Conservation (phyloP, 495 filamentous ascomycete genomes). For the Hypoxylon crocopeplum region DNA sequence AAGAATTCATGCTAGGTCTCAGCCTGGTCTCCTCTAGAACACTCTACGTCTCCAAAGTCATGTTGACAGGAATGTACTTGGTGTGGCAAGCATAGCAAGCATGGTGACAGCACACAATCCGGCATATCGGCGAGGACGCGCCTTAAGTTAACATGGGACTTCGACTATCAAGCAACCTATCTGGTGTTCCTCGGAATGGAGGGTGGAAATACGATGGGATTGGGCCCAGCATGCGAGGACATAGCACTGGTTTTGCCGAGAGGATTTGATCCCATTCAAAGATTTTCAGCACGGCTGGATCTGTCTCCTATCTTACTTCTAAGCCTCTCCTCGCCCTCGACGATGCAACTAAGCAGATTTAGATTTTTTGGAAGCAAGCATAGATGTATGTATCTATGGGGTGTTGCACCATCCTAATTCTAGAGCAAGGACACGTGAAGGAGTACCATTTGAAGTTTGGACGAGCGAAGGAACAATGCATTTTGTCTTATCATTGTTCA, state of each 20-base stretch:
- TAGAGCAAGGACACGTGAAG: constrained; percentile 19
- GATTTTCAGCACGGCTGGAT: no score
- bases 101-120: not conserved
- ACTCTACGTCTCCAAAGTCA: not conserved
- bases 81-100: constrained; percentile 6
- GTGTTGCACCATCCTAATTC: constrained; percentile 28
- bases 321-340: constrained; percentile 15
- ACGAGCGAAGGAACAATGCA: constrained; percentile 35
- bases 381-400: constrained; percentile 43
- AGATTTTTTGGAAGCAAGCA: constrained; percentile 37
- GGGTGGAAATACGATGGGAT: no score
- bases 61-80: constrained; percentile 1
- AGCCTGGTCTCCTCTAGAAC: not conserved
- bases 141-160: no score
- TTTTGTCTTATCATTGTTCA: constrained; percentile 38
- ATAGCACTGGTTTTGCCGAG: no score
- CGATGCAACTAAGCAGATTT: constrained; percentile 24
- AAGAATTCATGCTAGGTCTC: constrained; percentile 1
- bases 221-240: no score
- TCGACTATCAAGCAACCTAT: no score
- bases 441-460: constrained; percentile 31
- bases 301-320: no score
- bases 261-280: no score
- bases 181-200: no score
- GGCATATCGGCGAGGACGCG: no score